Evolutionary conservation across 2,329 filamentous ascomycete genomes (phyloP), one percentile per base, ranked within the genome.

Genomic region (Pseudocercospora musae): DNA sequence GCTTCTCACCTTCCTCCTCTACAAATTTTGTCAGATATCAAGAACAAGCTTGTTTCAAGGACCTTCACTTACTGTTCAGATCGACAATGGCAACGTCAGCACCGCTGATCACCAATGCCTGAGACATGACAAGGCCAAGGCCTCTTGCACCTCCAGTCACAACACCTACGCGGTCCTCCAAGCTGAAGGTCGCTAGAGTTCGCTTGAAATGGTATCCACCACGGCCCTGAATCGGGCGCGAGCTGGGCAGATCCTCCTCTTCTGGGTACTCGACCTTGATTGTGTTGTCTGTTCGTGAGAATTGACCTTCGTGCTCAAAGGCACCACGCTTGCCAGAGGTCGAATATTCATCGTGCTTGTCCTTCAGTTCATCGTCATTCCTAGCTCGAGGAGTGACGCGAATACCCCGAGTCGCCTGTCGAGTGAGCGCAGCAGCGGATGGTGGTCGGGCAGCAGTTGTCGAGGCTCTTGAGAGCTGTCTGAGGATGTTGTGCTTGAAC

Each of bases 71-170:
- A 94, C 91, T 89, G 79, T 98, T 96, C 80, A 97, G 82, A 76
- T 98, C 94, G 44, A 97, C 92, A 77, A 98, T 90, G 46, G 94
- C 94, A 65, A 97, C 83, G 76, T 96, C 89, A 9, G 91, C 90
- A 57, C 94, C 94, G 58, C 90, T 95, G 58, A 91, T 88, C 58
- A 96, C 90, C 77, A 96, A 86, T 52, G 90, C 92, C 80, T 96
- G 92, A 57, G 89, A 90, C 90, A 98, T 97, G 70, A 96, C 92
- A 64, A 97, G 81, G 42, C 94, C 94, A 62, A 98, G 78, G 7
- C 94, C 94, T 73, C 93, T 84, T 25, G 94, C 94, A 73, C 93
- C 94, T 57, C 94, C 94, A 0, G 94, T 98, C 42, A 98, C 90
- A 44, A 97, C 82, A 52, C 87, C 92, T 8, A 93, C 90, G 73